Base-by-base conservation (phyloP, 176 grass and related monocot genomes). In the Carex parvula region DNA sequence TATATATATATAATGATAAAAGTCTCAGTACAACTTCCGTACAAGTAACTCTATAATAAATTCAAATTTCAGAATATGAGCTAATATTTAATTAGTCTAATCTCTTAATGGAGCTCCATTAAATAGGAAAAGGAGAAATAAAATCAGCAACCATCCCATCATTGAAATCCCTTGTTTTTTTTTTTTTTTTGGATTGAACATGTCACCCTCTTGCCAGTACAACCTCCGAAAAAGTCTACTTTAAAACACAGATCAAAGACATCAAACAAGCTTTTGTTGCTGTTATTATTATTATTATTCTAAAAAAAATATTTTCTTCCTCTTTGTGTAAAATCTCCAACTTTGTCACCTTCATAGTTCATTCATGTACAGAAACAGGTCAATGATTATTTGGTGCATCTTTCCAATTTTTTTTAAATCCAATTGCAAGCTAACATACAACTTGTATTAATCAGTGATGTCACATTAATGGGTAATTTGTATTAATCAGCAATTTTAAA, bases 391-490 rank as follows among this genome's bases (percentile, higher is more conserved):
- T 39, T 39, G 5, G 37, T 39, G 37, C 0, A 39, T 39, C 4
- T 39, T 39, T 39, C 5, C 37, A 39, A 5, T 39, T 21, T 52
- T 50, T 22, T 50, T 30, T 15, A 22, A 74, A 52, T 52, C 70
- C 44, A 53, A 74, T 74, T 50, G 70, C 70, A 74, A 74, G 44
- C 70, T 74, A 74, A 74, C 10, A 13, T 3, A 52, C 44, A 74
- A 74, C 70, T 26, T 24, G 4, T 29, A 53, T 75, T 75, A 44
- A 75, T 75, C n/a, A 29, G 11, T 24, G 71, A 75, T 75, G 71
- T 53, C 21, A 75, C 71, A 74, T 74, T 52, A 26, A 53, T 52
- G 42, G 70, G 53, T 75, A 75, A 52, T 52, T 35, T 35, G 33
- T 35, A 35, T 35, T 4, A 35, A 17, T 73, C 6, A 18, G 18